Percentiles rank a stretch among this genome's conserved stretches.
phyloP scores from a whole-genome alignment of 371 early-diverging fungal species.

The Mucor plumbeus region DNA sequence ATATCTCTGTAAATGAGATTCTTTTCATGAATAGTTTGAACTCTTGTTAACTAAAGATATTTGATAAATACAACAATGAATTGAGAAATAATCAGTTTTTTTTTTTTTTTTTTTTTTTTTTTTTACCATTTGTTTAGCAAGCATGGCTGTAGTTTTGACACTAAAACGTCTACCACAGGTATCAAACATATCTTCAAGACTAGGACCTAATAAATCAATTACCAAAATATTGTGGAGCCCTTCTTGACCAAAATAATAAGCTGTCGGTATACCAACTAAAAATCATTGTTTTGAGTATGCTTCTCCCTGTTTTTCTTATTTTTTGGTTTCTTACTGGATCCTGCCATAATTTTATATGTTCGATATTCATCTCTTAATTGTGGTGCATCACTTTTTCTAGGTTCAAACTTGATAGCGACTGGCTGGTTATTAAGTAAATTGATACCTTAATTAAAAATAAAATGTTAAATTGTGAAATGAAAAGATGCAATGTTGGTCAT shows the following conservation, averaged over 20 bases:
- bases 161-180: conserved; percentile 88
- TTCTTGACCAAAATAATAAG: conserved; percentile 94
- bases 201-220: conserved; percentile 95
- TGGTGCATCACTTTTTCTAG: conserved; percentile 92
- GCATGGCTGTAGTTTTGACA: conserved; percentile 92
- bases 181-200: conserved; percentile 96
- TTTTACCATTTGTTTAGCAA: conserved; percentile 92
- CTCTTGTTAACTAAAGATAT: conserved; percentile 69
- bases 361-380: conserved; percentile 93
- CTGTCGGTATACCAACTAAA: conserved; percentile 81
- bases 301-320: background rate
- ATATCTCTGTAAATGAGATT: conserved; percentile 98
- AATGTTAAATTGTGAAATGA: too few relatives aligned
- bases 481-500: conserved; percentile 13
- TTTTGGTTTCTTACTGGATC: conserved; percentile 56
- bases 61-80: background rate
- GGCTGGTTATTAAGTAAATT: conserved; percentile 81
- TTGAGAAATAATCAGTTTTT: background rate
- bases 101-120: conserved; percentile 2
- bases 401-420: conserved; percentile 95
- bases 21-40: conserved; percentile 94
- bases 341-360: conserved; percentile 87
- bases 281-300: background rate
- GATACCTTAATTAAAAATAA: conserved; percentile 42
- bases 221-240: conserved; percentile 93